Conservation (phyloP, 1,284 basidiomycete genomes). For the Sanghuangporus baumii region DNA sequence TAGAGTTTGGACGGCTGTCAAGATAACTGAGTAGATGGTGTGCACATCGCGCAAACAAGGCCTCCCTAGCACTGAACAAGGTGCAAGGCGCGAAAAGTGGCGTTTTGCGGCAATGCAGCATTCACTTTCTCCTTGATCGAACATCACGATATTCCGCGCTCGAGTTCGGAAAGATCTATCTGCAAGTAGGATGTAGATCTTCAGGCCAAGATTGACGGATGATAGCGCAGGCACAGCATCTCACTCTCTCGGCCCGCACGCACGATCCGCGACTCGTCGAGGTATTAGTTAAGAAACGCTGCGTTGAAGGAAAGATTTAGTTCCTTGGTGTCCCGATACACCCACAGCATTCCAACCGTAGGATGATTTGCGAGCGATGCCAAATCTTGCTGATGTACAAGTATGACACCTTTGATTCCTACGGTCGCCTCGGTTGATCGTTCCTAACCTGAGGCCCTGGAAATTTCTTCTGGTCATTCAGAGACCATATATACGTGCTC, state of each 20-base stretch:
- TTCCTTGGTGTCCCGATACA: too few species aligned
- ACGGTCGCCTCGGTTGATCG: too few species aligned
- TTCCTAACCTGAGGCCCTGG: too few species aligned
- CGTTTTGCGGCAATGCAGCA: neutral
- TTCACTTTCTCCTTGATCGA: neutral
- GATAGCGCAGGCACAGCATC: constrained; percentile 1
- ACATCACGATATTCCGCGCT: neutral
- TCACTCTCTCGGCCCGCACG: neutral
- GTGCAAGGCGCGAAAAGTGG: neutral
- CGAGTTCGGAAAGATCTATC: neutral
- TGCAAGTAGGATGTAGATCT: neutral
- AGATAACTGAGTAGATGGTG: neutral
- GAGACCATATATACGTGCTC: too few species aligned
- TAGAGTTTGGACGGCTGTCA: neutral
- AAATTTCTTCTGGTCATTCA: too few species aligned
- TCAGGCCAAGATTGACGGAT: neutral
- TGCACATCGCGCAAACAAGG: neutral
- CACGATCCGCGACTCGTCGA: neutral
- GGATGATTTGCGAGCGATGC: too few species aligned
- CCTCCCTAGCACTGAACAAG: neutral
- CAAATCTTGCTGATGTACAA: too few species aligned
- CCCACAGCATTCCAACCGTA: too few species aligned
- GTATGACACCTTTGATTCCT: too few species aligned
- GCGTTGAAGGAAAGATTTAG: too few species aligned
- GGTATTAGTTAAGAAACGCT: too few species aligned